These are phyloP conservation scores for Pelargonium myrrhifolium DNA, from an alignment of 441 rosid species.

Conservation along the genomic window DNA sequence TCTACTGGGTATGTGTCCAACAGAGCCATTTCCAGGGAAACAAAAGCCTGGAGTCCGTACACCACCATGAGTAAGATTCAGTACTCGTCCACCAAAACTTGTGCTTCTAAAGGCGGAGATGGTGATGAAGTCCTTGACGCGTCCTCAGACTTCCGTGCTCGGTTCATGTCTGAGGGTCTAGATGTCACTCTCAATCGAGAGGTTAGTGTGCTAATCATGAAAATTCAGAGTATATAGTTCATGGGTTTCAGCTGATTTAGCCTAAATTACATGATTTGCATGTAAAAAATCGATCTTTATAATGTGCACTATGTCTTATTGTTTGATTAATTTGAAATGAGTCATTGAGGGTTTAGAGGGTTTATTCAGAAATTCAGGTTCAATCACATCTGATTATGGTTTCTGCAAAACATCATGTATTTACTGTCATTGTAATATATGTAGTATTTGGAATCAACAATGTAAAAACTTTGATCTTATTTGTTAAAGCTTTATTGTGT, in stretches of 20 bases:
- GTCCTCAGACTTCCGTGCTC: constrained; percentile 7
- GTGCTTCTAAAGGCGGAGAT: background rate
- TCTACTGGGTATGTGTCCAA: background rate
- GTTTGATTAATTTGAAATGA: background rate
- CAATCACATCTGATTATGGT: background rate
- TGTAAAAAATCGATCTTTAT: background rate
- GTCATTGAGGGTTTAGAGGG: background rate
- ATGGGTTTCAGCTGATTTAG: background rate
- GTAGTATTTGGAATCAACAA: background rate
- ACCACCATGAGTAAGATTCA: background rate
- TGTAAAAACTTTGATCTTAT: too few species aligned
- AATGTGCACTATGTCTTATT: background rate
- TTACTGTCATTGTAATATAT: background rate
- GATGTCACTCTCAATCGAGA: constrained; percentile 44
- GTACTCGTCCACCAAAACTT: background rate
- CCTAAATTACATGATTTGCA: background rate
- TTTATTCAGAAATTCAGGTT: background rate
- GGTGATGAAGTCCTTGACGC: constrained; percentile 27
- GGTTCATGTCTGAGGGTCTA: background rate
- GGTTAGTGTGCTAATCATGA: constrained; percentile 33
- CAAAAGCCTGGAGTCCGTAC: background rate
- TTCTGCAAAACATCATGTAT: background rate
- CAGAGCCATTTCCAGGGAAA: background rate
- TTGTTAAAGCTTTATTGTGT: constrained; percentile 11
- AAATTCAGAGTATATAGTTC: background rate